phyloP scores from a whole-genome alignment of 2,329 filamentous ascomycete genomes.

The Alternaria ventricosa region DNA sequence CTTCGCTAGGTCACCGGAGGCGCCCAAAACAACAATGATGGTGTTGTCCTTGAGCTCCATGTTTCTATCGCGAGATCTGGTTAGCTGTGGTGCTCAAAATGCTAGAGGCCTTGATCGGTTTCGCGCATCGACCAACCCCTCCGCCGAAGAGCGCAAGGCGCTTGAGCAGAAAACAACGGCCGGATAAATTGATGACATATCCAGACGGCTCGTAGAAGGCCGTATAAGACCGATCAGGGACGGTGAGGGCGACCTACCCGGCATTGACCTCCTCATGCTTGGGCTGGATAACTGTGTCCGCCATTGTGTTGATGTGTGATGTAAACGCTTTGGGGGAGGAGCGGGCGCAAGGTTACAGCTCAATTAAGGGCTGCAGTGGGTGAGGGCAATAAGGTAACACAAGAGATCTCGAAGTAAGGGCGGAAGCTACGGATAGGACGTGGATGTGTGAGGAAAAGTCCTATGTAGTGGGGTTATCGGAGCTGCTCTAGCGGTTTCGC shows the following conservation, averaged over 20 bases:
- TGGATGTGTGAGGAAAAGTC: slow-evolving; percentile 42
- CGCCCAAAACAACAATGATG: slow-evolving; percentile 92
- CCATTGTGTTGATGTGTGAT: slow-evolving; percentile 44
- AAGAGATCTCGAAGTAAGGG: slow-evolving; percentile 18
- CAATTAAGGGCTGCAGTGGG: slow-evolving; percentile 29
- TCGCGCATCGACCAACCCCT: slow-evolving; percentile 19
- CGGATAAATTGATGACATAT: slow-evolving; percentile 11
- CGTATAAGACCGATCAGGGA: not conserved
- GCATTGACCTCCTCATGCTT: slow-evolving; percentile 54
- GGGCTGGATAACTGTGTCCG: slow-evolving; percentile 56
- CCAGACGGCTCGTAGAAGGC: not conserved
- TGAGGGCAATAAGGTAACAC: slow-evolving; percentile 10
- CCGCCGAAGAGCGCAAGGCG: not conserved
- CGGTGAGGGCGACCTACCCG: slow-evolving; percentile 49
- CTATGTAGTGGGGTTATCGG: slow-evolving; percentile 44
- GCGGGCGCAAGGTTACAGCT: slow-evolving; percentile 27
- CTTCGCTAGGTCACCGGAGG: slow-evolving; percentile 97
- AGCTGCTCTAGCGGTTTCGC: slow-evolving; percentile 34
- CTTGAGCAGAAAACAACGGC: not conserved
- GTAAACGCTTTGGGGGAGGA: slow-evolving; percentile 27
- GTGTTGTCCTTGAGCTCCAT: slow-evolving; percentile 99
- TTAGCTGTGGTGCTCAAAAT: slow-evolving; percentile 36
- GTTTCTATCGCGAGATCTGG: slow-evolving; percentile 61
- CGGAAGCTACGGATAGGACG: slow-evolving; percentile 36
- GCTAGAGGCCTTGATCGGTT: slow-evolving; percentile 2